These are phyloP conservation scores for Moesziomyces sp. DNA, from an alignment of 1,284 basidiomycete genomes.

Conservation along the genomic window DNA sequence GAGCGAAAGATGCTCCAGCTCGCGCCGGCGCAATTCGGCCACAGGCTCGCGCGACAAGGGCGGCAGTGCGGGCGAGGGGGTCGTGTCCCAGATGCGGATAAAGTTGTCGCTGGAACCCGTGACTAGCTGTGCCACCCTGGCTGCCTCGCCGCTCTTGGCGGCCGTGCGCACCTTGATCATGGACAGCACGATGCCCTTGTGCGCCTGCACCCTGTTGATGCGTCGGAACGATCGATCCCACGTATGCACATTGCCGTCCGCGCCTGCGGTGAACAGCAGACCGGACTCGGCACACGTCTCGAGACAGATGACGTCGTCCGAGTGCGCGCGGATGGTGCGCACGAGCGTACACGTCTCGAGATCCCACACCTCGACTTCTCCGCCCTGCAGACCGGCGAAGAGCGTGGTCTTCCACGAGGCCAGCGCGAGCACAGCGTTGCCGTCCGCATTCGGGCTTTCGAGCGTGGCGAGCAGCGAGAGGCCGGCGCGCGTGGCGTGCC, in stretches of 20 bases:
- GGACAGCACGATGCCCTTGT: conserved; percentile 36
- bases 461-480: conserved; percentile 73
- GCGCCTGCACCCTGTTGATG: conserved; percentile 59
- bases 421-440: conserved; percentile 78
- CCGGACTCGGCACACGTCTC: conserved; percentile 62
- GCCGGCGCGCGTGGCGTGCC: conserved; percentile 73
- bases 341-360: conserved; percentile 87
- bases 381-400: conserved; percentile 92
- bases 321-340: conserved; percentile 84
- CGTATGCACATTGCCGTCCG: conserved; percentile 53
- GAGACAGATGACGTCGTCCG: conserved; percentile 69
- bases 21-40: conserved; percentile 9
- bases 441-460: conserved; percentile 64
- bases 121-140: conserved; percentile 33
- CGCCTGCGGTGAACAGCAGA: conserved; percentile 53
- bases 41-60: neutral
- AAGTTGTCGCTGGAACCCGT: conserved; percentile 56
- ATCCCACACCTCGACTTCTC: conserved; percentile 88
- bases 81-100: conserved; percentile 62
- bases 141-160: neutral
- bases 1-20: conserved; percentile 21
- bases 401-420: conserved; percentile 79
- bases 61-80: neutral
- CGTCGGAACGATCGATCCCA: conserved; percentile 55
- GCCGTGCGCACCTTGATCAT: conserved; percentile 21